These are phyloP conservation scores for Pythium folliculosum DNA, from an alignment of 352 stramenopile species.

Conservation along the genomic window DNA sequence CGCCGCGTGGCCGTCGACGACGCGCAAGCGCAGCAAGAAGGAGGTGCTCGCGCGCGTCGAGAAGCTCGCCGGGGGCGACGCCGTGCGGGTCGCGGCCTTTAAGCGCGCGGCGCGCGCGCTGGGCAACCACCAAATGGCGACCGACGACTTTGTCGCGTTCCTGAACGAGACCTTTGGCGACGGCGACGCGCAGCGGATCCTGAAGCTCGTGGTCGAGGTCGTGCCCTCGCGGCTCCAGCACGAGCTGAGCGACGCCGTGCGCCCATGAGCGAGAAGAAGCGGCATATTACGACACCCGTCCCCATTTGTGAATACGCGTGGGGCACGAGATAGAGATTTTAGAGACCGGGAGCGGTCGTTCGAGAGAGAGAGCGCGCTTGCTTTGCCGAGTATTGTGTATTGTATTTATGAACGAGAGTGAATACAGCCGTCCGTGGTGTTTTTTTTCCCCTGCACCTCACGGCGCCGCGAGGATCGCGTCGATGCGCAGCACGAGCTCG, in stretches of 20 bases:
- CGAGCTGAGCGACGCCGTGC: slow-evolving; percentile 54
- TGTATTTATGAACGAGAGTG: slow-evolving; percentile 27
- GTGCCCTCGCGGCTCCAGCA: slow-evolving; percentile 64
- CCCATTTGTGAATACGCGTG: slow-evolving; percentile 3
- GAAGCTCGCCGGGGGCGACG: slow-evolving; percentile 49
- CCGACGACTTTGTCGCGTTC: slow-evolving; percentile 60
- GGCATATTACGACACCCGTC: not conserved
- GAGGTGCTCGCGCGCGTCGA: slow-evolving; percentile 73
- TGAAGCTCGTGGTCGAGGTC: slow-evolving; percentile 65
- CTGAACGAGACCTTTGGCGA: slow-evolving; percentile 61
- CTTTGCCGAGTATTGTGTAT: slow-evolving; percentile 4
- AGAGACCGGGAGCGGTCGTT: not conserved
- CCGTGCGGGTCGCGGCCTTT: slow-evolving; percentile 52
- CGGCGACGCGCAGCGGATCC: slow-evolving; percentile 51
- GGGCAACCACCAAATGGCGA: slow-evolving; percentile 71
- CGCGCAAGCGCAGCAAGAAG: slow-evolving; percentile 63
- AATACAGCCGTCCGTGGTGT: slow-evolving; percentile 16
- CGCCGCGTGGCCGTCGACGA: not conserved
- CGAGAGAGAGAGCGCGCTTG: slow-evolving; percentile 16
- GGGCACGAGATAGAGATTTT: not conserved
- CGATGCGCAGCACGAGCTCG: slow-evolving; percentile 64
- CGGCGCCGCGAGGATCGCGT: slow-evolving; percentile 41
- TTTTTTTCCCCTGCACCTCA: not conserved
- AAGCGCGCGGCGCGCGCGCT: slow-evolving; percentile 71
- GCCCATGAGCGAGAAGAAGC: slow-evolving; percentile 1